Base-by-base conservation (phyloP, 352 stramenopile species). In the Phytophthora kernoviae region DNA sequence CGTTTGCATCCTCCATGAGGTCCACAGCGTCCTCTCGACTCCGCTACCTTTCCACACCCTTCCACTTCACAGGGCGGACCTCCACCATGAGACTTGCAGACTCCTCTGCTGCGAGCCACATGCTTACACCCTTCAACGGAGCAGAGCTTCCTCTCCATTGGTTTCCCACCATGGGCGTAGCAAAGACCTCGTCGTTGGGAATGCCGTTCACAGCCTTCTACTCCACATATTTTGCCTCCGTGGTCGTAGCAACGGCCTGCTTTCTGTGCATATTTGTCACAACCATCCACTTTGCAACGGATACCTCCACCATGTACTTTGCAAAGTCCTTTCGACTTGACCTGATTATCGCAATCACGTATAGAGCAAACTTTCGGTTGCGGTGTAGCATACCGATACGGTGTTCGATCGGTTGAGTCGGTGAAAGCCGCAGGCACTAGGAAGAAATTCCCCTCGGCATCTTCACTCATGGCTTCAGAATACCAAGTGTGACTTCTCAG, bases 301-400 rank as follows among this genome's bases (percentile, higher is more conserved):
- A 62, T 62, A n/a, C 62, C 56, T 32, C 62, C 62, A 22, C 62
- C 62, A 33, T 70, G 62, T 5, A 52, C 58, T 30, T 70, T 66
- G 50, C 62, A 70, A 12, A 70, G 43, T 2, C 62, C 62, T 20
- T 46, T 57, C 21, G 62, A 70, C 56, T 70, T 65, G 49, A 66
- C 56, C 41, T 70, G 62, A 37, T 61, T 61, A 17, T 26, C 40
- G 40, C 62, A 70, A 39, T 50, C 56, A 54, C 54, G 3, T 47
- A 45, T 30, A 15, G 12, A 21, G 9, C 37, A 43, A 8, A 43
- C 12, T 21, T 43, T 43, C 4, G 37, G 15, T 17, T 17, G 10
- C 9, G 33, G 4, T 40, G 24, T 6, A 30, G 3, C 24, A 30
- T 3, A 30, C 24, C 3, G 3, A 30, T n/a, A n/a, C n/a, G 24